Evolutionary conservation across 257 asterid genomes (phyloP).

Genomic region (Fraxinus excelsior): DNA sequence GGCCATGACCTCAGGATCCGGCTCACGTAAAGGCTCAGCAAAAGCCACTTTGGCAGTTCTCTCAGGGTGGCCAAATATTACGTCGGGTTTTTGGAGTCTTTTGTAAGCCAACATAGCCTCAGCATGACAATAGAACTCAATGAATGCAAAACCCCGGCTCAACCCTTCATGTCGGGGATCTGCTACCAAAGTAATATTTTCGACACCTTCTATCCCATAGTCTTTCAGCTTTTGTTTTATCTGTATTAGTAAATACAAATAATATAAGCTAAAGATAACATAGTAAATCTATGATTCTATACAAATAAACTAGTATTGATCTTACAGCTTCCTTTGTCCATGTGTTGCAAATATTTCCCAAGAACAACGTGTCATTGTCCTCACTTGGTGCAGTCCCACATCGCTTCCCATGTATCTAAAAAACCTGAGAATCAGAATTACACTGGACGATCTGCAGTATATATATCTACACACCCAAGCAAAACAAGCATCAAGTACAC

Average conservation of each 20-base stretch:
- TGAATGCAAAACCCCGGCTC: conserved; percentile 67
- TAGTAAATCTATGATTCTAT: background rate
- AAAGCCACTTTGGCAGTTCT: conserved; percentile 70
- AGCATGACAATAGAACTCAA: conserved; percentile 56
- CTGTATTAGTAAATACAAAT: conserved; percentile 33
- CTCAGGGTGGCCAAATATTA: conserved; percentile 56
- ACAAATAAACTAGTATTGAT: conserved; percentile 1
- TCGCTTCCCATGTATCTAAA: conserved; percentile 66
- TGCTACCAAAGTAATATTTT: conserved; percentile 51
- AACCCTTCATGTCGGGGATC: conserved; percentile 62
- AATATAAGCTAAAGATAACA: conserved; percentile 5
- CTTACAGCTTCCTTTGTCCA: conserved; percentile 63
- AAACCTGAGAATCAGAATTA: conserved; percentile 25
- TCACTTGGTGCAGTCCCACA: conserved; percentile 63
- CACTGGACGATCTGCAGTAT: background rate
- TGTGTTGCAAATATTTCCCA: conserved; percentile 68
- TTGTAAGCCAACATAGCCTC: conserved; percentile 62
- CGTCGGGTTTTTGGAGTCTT: conserved; percentile 64
- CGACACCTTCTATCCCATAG: conserved; percentile 53
- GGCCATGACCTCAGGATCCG: conserved; percentile 69
- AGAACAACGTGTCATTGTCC: conserved; percentile 60
- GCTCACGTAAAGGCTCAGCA: conserved; percentile 68
- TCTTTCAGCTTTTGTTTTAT: conserved; percentile 55
- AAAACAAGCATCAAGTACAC: conserved; percentile 11
- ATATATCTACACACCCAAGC: background rate